Conservation (phyloP, 345 rosid genomes). For the Erodium maritimum region DNA sequence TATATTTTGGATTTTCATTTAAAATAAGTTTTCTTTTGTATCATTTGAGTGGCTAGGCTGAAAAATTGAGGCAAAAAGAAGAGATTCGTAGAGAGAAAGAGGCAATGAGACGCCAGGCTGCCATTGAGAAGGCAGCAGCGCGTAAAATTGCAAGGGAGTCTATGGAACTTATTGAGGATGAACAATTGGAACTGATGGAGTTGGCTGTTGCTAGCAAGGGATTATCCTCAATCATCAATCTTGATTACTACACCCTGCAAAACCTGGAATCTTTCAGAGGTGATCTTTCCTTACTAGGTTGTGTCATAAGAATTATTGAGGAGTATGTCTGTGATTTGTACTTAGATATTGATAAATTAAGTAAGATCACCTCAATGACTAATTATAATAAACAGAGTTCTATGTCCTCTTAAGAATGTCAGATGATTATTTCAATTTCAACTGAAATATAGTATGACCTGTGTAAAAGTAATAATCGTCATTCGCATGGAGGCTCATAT, state of each 20-base stretch:
- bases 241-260: conserved; percentile 72
- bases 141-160: conserved; percentile 95
- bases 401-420: neutral
- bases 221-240: conserved; percentile 56
- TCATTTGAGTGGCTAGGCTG: conserved; percentile 46
- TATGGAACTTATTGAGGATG: conserved; percentile 98
- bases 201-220: conserved; percentile 87
- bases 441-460: too few species aligned
- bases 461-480: too few species aligned
- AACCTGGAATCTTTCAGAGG: conserved; percentile 82
- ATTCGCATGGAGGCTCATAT: too few species aligned
- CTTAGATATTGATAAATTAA: neutral
- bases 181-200: conserved; percentile 97
- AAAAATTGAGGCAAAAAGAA: conserved; percentile 75
- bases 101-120: conserved; percentile 71
- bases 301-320: neutral
- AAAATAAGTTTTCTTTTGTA: conserved; percentile 5
- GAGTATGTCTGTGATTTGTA: neutral
- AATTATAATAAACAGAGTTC: neutral
- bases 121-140: conserved; percentile 95
- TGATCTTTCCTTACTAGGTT: conserved; percentile 8
- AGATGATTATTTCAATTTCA: neutral
- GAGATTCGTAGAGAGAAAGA: conserved; percentile 85
- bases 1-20: conserved; percentile 2
- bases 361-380: neutral